Evolutionary conservation across 2,329 filamentous ascomycete genomes (phyloP), one percentile per base, ranked within the genome.

Genomic region (Aspergillus pseudoviridinutans): DNA sequence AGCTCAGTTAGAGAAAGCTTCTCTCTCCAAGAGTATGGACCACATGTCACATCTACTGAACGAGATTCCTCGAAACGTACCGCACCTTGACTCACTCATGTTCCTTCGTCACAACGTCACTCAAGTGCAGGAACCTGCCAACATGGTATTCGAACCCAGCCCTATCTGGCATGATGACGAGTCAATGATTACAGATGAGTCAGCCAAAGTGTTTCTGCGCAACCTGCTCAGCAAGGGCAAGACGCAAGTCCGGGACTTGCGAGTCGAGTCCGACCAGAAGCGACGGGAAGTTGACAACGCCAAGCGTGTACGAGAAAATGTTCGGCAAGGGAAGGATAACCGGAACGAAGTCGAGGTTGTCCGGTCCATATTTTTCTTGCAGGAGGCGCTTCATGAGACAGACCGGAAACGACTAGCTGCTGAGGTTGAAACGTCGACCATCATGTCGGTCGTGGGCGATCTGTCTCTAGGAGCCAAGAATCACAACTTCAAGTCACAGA

Each of bases 401-500:
- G 92, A 97, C 63, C 87, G 90, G 52, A 90, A 88, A 72, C 87
- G 91, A 57, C 79, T 97, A 46, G 94, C 90, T 2, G 91, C 91
- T 38, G 94, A 97, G 74, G 89, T 97, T 17, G 94, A 99, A 76
- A 92, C 92, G 8, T 88, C 89, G 1, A 96, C 92, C 2, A 96
- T 99, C 69, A 93, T 91, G n/a, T 81, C 87, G 9, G 90, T 87
- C 0, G 93, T 97, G 2, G 94, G 94, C 38, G 94, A 99, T 71
- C 84, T 99, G 55, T 96, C 92, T 1, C 80, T 96, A 22, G 93
- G 93, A 20, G 92, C 92, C 10, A 91, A 91, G 72, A 96, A 92
- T 69, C 94, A 99, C 79, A 94, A 96, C 69, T 99, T 99, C 83
- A 96, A 96, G 76, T 87, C 91, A n/a, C 92, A 97, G 71, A 97